A percentile compares a stretch with the other conserved stretches of the same genome.
phyloP scores from a whole-genome alignment of 345 rosid species.

The Reutealis trisperma region DNA sequence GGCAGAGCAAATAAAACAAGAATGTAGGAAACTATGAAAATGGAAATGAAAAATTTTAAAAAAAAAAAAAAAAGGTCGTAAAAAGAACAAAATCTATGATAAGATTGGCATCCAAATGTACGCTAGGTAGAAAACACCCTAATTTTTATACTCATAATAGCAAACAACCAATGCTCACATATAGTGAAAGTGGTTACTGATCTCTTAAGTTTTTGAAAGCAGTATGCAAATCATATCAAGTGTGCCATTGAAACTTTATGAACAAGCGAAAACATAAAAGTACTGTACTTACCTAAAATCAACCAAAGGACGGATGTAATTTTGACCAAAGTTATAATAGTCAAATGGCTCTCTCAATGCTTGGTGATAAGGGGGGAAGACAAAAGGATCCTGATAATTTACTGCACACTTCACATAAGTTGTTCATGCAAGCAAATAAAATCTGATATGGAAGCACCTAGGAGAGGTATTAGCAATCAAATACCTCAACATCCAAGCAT shows the following conservation, averaged over 20 bases:
- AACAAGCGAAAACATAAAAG: constrained; percentile 8
- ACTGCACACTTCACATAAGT: constrained; percentile 27
- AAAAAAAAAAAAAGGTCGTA: neutral
- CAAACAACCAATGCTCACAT: neutral
- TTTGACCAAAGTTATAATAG: constrained; percentile 92
- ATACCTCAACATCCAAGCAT: constrained; percentile 83
- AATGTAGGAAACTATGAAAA: neutral
- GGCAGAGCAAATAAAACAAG: neutral
- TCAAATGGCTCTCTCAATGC: constrained; percentile 91
- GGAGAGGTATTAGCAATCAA: constrained; percentile 4
- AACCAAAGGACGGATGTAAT: constrained; percentile 78
- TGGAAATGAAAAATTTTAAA: neutral
- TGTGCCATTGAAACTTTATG: neutral
- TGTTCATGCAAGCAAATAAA: constrained; percentile 18
- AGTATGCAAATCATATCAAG: constrained; percentile 1
- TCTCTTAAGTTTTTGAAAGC: constrained; percentile 10
- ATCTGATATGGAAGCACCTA: constrained; percentile 17
- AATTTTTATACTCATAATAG: too few species aligned
- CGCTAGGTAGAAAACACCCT: neutral
- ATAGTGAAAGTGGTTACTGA: neutral
- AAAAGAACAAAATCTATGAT: neutral
- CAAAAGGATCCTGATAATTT: constrained; percentile 70
- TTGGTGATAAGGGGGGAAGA: constrained; percentile 77
- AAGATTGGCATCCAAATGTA: neutral
- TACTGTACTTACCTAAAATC: constrained; percentile 70